Base-by-base conservation (phyloP, 495 filamentous ascomycete species). In the Penicillium coprophilum region DNA sequence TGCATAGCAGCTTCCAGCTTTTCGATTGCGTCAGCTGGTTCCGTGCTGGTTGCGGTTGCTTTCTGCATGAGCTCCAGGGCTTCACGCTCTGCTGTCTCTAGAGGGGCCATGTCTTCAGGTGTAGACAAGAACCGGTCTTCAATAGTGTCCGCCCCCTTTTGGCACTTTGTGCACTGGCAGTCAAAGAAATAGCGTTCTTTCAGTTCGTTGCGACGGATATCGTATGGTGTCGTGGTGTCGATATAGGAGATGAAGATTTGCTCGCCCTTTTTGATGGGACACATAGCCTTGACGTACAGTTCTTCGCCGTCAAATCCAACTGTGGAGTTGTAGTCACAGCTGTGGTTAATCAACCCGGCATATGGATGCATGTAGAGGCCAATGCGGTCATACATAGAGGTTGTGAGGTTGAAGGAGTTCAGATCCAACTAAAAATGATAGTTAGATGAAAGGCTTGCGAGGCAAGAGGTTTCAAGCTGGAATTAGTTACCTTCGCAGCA, bases 191-290 rank as follows among this genome's bases (percentile, higher is more conserved):
- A 89, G 24, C 80, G 76, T 13, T 75, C 73, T 31, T 68, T 65
- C 1, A 92, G 75, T 52, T 86, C 76, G 9, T 66, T 61, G 21
- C 77, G 79, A 2, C 83, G 80, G 8, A 69, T 66, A 4, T 65
- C 38, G 10, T 69, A 67, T 0, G 82, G 79, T 31, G 79, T 76
- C 0, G 80, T 86, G 19, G 74, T 72, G 65, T 90, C 87, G 53
- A 86, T 71, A 64, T 92, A 92, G 21, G 83, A 83, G 58, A 89
- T 83, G 50, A 80, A 82, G 39, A 92, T 72, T 66, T 92, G 87
- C 13, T 82, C 77, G 56, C 78, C 77, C 23, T 78, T 70, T 6
- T 74, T 60, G 53, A 86, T 83, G 1, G 70, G 66, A 3, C 65
- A 55, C 17, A 80, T 59, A 19, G 80, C 79, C 49, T 78, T 78